Base-by-base conservation (phyloP, 73 alveolate genomes). In the Paramecium octaurelia region DNA sequence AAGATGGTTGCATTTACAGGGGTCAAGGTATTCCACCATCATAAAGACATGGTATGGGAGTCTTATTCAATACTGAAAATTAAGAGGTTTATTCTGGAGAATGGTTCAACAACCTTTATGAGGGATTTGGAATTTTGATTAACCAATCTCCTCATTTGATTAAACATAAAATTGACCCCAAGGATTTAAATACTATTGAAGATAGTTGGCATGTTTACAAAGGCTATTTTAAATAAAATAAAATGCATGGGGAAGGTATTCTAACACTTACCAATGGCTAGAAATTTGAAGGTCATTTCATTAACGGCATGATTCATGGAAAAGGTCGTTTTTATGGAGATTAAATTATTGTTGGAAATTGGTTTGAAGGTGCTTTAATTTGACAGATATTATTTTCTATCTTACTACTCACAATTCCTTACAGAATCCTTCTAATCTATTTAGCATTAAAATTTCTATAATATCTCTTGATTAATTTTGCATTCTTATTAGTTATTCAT, bases 191-290 rank as follows among this genome's bases (percentile, higher is more conserved):
- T 18, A 40, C 59, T n/a, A 73, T 73, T 35, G 87, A 73, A 73
- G 87, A 73, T 73, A 64, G 87, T 29, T 64, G 84, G 84, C 50
- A 64, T 64, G 11, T 27, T 24, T 64, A 64, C 21, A 64, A 64
- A 34, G 84, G 87, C 14, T 73, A 73, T 40, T 73, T 73, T 73
- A 73, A 73, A 73, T 73, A 2, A 35, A 73, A 73, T 73, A 73
- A 73, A 73, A 73, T 73, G 87, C 87, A 73, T 73, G 68, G 87
- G 14, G 87, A 73, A 73, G 87, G 87, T 2, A 73, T 73, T 18
- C 40, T 73, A 34, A 36, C 57, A 16, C 87, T 73, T 36, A 73
- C 87, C 8, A 73, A 73, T 18, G 87, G 87, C 5, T 73, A 73
- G 10, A 73, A 40, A 43, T 73, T 35, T 73, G 87, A 73, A 38